A percentile compares a stretch with the other conserved stretches of the same genome.
These are phyloP conservation scores for Colletotrichum sp. DNA, from an alignment of 2,329 filamentous ascomycete genomes.

Conservation along the genomic window DNA sequence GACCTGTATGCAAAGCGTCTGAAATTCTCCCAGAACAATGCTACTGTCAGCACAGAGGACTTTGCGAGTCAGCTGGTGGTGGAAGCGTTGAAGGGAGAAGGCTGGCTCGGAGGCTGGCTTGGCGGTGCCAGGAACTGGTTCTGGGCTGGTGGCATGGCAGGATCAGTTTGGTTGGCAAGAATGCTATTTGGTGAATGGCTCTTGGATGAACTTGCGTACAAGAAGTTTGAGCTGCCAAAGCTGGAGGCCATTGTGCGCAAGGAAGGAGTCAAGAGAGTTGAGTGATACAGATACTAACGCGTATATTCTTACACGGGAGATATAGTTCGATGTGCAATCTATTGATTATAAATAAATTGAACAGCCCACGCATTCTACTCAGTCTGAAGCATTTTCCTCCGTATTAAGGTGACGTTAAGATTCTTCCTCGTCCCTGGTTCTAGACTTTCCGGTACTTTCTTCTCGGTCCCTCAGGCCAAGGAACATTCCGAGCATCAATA, in stretches of 20 bases:
- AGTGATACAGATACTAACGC: not conserved
- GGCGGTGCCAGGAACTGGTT: conserved; percentile 38
- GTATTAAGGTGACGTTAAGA: not conserved
- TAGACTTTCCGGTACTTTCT: conserved; percentile 19
- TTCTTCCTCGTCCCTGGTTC: conserved; percentile 7
- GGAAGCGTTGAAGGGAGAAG: conserved; percentile 45
- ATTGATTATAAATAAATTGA: not conserved
- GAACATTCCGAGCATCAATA: conserved; percentile 60
- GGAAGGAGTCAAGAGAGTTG: not conserved
- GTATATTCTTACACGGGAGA: not conserved
- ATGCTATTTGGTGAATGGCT: conserved; percentile 32
- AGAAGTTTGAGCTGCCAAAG: conserved; percentile 45
- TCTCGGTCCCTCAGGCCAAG: conserved; percentile 31
- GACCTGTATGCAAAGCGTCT: conserved; percentile 52
- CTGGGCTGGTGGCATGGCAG: conserved; percentile 38
- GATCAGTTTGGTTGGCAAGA: conserved; percentile 31
- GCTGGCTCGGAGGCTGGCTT: conserved; percentile 36
- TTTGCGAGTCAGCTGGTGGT: conserved; percentile 50
- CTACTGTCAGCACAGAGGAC: conserved; percentile 46
- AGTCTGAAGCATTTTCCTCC: not conserved
- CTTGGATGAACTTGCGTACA: conserved; percentile 32
- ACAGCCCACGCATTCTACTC: not conserved
- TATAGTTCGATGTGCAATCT: not conserved
- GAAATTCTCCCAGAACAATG: conserved; percentile 52
- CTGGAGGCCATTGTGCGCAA: conserved; percentile 16